A percentile compares a stretch with the other conserved stretches of the same genome.
Evolutionary conservation across 225 moss, liverwort and hornwort species (phyloP).

Genomic region (Neckera pumila): DNA sequence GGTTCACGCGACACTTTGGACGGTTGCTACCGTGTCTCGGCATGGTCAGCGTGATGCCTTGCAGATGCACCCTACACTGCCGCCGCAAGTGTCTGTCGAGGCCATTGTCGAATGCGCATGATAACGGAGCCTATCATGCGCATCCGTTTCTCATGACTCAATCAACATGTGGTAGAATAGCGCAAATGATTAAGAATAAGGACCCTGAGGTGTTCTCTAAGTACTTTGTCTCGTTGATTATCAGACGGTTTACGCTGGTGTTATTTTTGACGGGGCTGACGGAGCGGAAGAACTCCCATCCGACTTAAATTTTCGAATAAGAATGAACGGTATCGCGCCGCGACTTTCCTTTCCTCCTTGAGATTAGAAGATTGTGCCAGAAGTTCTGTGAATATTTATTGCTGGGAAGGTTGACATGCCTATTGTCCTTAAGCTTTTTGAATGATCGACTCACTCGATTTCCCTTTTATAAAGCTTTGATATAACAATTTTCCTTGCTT

Average conservation of each 20-base stretch:
- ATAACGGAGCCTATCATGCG: not conserved
- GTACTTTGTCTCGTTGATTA: not conserved
- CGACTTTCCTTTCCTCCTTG: not conserved
- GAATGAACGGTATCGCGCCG: slow-evolving; percentile 59
- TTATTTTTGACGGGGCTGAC: slow-evolving; percentile 53
- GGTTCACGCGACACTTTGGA: not conserved
- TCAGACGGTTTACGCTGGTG: slow-evolving; percentile 69
- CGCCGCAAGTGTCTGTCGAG: not conserved
- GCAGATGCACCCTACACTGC: not conserved
- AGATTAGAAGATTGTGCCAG: not conserved
- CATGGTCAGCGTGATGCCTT: not conserved
- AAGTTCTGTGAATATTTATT: not conserved
- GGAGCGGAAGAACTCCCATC: slow-evolving; percentile 31
- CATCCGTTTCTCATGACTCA: not conserved
- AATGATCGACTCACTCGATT: not conserved
- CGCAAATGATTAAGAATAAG: not conserved
- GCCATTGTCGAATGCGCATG: not conserved
- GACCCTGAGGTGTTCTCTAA: not conserved
- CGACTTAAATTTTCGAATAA: slow-evolving; percentile 65
- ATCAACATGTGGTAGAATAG: not conserved
- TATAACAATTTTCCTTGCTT: not conserved
- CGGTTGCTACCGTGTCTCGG: not conserved
- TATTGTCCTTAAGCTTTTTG: not conserved
- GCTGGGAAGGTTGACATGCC: not conserved
- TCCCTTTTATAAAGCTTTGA: not conserved